Conservation (phyloP, 1,284 basidiomycete genomes). For the Heterobasidion parviporum region DNA sequence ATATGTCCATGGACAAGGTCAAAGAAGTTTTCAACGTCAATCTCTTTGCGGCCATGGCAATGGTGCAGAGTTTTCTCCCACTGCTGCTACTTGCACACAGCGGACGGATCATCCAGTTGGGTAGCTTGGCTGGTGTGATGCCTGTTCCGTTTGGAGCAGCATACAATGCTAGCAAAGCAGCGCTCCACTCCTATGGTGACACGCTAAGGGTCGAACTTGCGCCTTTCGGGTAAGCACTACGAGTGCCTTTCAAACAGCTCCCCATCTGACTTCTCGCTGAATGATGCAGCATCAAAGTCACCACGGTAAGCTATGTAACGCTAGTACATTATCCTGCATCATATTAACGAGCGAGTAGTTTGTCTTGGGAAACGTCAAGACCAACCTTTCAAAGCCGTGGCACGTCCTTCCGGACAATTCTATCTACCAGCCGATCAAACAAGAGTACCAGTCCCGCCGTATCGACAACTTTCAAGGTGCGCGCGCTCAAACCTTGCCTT, state of each 20-base stretch:
- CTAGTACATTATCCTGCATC: neutral
- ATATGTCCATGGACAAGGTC: constrained; percentile 15
- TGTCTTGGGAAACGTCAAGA: constrained; percentile 22
- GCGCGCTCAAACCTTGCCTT: neutral
- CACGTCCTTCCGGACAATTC: constrained; percentile 15
- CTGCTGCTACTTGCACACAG: constrained; percentile 19
- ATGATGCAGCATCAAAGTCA: constrained; percentile 22
- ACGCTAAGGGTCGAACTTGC: constrained; percentile 22
- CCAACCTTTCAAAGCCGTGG: constrained; percentile 13
- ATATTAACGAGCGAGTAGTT: constrained; percentile 12
- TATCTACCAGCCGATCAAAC: constrained; percentile 19
- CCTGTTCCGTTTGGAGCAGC: constrained; percentile 19
- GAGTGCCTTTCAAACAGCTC: neutral
- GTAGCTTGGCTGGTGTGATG: constrained; percentile 18
- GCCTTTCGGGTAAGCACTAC: constrained; percentile 12
- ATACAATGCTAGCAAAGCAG: constrained; percentile 24
- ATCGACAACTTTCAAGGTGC: constrained; percentile 13
- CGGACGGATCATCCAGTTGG: constrained; percentile 19
- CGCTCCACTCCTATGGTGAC: constrained; percentile 18
- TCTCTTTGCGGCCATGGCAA: constrained; percentile 19
- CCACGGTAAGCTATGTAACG: constrained; percentile 13
- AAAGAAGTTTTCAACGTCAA: constrained; percentile 20
- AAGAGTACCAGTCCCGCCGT: constrained; percentile 10
- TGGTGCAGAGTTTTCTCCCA: constrained; percentile 21
- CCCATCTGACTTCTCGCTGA: constrained; percentile 2